Evolutionary conservation across 495 filamentous ascomycete species (phyloP).

Genomic region (Penicillium waksmanii): DNA sequence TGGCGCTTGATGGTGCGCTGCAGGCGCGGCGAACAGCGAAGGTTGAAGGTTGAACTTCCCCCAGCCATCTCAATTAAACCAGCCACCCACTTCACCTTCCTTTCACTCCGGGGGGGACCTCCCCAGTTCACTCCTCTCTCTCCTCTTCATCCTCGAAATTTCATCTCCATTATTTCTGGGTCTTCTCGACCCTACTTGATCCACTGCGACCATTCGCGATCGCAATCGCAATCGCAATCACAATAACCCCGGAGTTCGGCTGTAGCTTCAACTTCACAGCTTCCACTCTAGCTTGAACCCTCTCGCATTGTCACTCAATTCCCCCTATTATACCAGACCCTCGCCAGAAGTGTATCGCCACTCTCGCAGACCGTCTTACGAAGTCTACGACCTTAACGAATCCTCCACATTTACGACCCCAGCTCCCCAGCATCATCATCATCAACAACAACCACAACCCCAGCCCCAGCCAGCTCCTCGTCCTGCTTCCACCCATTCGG

Average conservation of each 20-base stretch:
- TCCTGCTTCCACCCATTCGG: constrained; percentile 36
- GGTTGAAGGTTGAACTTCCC: constrained; percentile 7
- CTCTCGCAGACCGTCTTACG: constrained; percentile 51
- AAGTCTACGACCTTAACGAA: constrained; percentile 64
- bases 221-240: constrained; percentile 12
- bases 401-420: constrained; percentile 51
- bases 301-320: constrained; percentile 43
- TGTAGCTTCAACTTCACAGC: constrained; percentile 8
- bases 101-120: neutral
- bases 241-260: constrained; percentile 17
- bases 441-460: constrained; percentile 6
- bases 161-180: constrained; percentile 4
- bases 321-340: constrained; percentile 21
- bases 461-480: constrained; percentile 53
- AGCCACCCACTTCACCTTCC: constrained; percentile 25
- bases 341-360: constrained; percentile 49
- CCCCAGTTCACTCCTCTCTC: constrained; percentile 9
- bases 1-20: constrained; percentile 28
- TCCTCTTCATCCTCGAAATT: constrained; percentile 7
- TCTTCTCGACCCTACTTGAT: constrained; percentile 7
- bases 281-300: constrained; percentile 11
- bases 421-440: constrained; percentile 51
- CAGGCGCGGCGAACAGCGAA: constrained; percentile 22
- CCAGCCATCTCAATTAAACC: constrained; percentile 42
- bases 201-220: neutral